A percentile compares a stretch with the other conserved stretches of the same genome.
These are phyloP conservation scores for Cardamine chenopodiifolia DNA, from an alignment of 345 rosid species.

Conservation along the genomic window DNA sequence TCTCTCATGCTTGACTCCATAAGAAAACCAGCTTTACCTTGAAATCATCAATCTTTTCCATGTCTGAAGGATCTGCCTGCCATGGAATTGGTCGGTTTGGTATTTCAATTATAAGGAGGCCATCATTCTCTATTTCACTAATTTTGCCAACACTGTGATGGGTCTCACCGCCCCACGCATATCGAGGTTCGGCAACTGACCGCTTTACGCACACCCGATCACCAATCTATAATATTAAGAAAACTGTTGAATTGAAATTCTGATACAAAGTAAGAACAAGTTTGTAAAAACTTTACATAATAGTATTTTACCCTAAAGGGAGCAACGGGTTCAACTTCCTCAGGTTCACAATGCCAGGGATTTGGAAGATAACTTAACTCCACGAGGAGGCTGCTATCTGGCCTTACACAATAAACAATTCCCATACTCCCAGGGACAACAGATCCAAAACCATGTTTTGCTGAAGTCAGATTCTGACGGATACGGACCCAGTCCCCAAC, in stretches of 20 bases:
- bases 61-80: constrained; percentile 99
- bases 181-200: constrained; percentile 97
- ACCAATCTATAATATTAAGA: constrained; percentile 69
- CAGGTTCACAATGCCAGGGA: constrained; percentile 99
- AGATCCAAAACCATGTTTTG: constrained; percentile 92
- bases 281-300: constrained; percentile 24
- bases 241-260: constrained; percentile 21
- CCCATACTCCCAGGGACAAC: constrained; percentile 98
- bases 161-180: constrained; percentile 99
- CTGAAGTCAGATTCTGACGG: constrained; percentile 86
- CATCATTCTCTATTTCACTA: constrained; percentile 92
- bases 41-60: constrained; percentile 96
- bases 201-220: constrained; percentile 93
- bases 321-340: constrained; percentile 87
- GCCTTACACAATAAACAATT: constrained; percentile 88
- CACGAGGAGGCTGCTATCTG: constrained; percentile 89
- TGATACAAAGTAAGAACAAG: constrained; percentile 20
- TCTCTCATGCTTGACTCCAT: constrained; percentile 21
- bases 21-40: constrained; percentile 60
- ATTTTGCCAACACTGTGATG: constrained; percentile 98
- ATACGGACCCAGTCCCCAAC: constrained; percentile 99
- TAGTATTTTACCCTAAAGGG: constrained; percentile 77
- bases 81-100: constrained; percentile 88
- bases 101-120: constrained; percentile 89
- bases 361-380: constrained; percentile 85